Base-by-base conservation (phyloP, 805 yeast species). In the Cyberlindnera japonica region DNA sequence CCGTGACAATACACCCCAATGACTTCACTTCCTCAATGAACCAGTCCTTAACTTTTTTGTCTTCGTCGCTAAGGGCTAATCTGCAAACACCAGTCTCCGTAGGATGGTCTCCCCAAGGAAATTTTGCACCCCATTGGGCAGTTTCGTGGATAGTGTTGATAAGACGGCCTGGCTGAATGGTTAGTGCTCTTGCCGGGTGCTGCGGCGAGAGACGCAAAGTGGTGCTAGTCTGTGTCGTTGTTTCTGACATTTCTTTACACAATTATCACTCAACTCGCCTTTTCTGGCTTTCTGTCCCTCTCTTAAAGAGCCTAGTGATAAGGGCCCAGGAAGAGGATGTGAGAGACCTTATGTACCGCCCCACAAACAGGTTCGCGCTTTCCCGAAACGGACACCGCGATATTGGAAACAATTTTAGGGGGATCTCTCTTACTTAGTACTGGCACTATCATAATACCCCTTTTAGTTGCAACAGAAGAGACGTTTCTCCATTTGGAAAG, bases 11-110 rank as follows among this genome's bases (percentile, higher is more conserved):
- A 54, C 88, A 82, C 0, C 85, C 87, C 25, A 80, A 55, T 7
- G 56, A 40, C 38, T 64, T 64, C 4, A 77, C 66, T 53, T 81
- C 83, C 10, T 48, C 53, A 23, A 74, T 64, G 49, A 80, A 76
- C 88, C 88, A 81, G 48, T 81, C 82, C 43, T 81, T 70, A 14
- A 82, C 82, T 22, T 65, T 58, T 48, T 79, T 79, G 51, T 82
- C 89, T 25, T 74, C 71, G 47, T 79, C 84, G 18, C 73, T 61
- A 14, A 83, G 67, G 1, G 88, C 79, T 32, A 82, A 61, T 45
- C 89, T 67, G 44, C 84, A 74, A 47, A 81, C 81, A 10, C 89
- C 89, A 7, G 86, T 81, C 39, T 81, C 75, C 4, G 80, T 75
- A 13, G 47, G 37, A 8, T 33, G 17, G 15, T 47, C 53, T 2